Evolutionary conservation across 1,284 basidiomycete genomes (phyloP).

Genomic region (Amylostereum areolatum): DNA sequence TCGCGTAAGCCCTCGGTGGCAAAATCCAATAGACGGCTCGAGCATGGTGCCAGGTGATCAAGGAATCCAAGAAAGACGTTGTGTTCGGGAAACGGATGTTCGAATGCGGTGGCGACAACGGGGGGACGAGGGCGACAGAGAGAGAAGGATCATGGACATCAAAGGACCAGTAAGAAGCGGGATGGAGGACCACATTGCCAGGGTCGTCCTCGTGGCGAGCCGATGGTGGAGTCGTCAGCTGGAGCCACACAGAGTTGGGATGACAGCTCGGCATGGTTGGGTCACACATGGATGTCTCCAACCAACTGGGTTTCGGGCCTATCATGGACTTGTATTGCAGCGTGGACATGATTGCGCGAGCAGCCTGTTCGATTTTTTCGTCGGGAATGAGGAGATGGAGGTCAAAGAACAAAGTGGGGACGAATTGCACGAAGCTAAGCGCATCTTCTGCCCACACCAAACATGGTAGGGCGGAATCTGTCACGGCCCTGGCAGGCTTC

Average conservation of each 20-base stretch:
- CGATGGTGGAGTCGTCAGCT: neutral
- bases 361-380: conserved; percentile 10
- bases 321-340: neutral
- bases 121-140: conserved; percentile 2
- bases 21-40: conserved; percentile 2
- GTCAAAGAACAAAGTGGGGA: conserved; percentile 16
- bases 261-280: neutral
- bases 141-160: conserved; percentile 7
- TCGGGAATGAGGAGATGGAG: conserved; percentile 17
- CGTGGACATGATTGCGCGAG: neutral
- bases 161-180: conserved; percentile 7
- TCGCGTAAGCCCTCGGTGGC: neutral
- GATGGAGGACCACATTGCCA: conserved; percentile 5
- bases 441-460: conserved; percentile 21
- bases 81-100: conserved; percentile 4
- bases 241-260: neutral
- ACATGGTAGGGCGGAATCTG: conserved; percentile 10
- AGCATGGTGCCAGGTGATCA: conserved; percentile 2
- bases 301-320: neutral
- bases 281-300: neutral
- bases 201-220: neutral
- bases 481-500: conserved; percentile 3
- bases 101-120: neutral
- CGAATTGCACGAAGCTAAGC: conserved; percentile 15
- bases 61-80: conserved; percentile 1